phyloP scores from a whole-genome alignment of 2,329 filamentous ascomycete genomes.

The Pseudogymnoascus sp. region DNA sequence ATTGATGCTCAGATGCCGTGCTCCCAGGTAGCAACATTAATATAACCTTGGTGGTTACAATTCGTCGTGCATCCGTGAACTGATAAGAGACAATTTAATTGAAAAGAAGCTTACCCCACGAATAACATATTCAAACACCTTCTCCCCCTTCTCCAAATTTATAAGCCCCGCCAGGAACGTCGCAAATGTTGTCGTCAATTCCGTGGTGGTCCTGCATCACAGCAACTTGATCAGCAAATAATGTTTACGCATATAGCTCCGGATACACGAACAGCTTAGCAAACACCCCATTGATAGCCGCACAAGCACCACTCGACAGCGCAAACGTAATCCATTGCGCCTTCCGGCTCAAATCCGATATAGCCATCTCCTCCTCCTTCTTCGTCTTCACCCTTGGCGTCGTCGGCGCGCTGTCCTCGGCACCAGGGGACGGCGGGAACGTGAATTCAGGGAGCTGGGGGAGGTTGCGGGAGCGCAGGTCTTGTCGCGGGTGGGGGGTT shows the following conservation, averaged over 20 bases:
- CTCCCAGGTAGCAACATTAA: background rate
- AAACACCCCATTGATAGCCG: constrained; percentile 75
- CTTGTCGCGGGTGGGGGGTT: constrained; percentile 83
- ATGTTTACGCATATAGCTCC: background rate
- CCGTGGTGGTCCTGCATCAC: constrained; percentile 42
- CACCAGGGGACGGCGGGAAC: background rate
- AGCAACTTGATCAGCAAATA: background rate
- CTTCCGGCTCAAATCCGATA: constrained; percentile 29
- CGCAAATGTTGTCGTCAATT: constrained; percentile 45
- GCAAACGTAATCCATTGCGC: constrained; percentile 59
- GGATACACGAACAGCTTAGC: constrained; percentile 60
- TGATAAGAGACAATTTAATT: background rate
- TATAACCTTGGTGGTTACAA: background rate
- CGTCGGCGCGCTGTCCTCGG: background rate
- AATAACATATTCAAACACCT: constrained; percentile 40
- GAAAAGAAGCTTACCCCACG: constrained; percentile 37
- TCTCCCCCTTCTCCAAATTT: constrained; percentile 36
- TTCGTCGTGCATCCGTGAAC: background rate
- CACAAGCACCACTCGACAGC: constrained; percentile 66
- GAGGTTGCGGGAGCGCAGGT: constrained; percentile 58
- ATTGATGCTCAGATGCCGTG: background rate
- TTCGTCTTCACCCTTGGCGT: background rate
- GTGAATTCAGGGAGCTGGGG: constrained; percentile 1
- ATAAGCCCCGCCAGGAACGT: constrained; percentile 37
- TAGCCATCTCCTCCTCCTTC: constrained; percentile 20